Percentiles rank a stretch among this genome's conserved stretches.
phyloP scores from a whole-genome alignment of 139 green algal species.

The Picochlorum costavermella region DNA sequence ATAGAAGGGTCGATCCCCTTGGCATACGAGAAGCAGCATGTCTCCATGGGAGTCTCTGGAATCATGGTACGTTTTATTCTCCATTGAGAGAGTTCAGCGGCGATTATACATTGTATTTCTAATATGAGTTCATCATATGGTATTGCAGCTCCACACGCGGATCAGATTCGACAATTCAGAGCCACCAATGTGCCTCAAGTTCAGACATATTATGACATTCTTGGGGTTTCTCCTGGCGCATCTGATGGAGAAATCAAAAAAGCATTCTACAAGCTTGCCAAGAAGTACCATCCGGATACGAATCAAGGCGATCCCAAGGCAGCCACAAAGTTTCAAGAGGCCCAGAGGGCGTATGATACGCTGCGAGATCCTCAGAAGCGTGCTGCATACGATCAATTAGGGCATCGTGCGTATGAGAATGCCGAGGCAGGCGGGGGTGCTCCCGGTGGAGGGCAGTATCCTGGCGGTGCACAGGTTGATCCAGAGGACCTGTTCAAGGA shows the following conservation, averaged over 20 bases:
- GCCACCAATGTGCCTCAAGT: background rate
- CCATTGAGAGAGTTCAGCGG: no score
- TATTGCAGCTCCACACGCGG: background rate
- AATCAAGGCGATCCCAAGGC: slow-evolving; percentile 79
- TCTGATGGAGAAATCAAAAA: slow-evolving; percentile 84
- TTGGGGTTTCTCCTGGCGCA: slow-evolving; percentile 51
- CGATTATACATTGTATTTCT: background rate
- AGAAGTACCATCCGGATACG: slow-evolving; percentile 87
- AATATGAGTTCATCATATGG: background rate
- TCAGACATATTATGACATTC: slow-evolving; percentile 63
- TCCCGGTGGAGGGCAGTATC: slow-evolving; percentile 16
- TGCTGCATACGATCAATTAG: slow-evolving; percentile 59
- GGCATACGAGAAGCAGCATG: no score
- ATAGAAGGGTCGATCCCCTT: no score
- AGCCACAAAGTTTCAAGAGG: slow-evolving; percentile 74
- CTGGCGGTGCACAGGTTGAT: slow-evolving; percentile 29
- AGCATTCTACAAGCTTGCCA: slow-evolving; percentile 81
- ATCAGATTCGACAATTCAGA: slow-evolving; percentile 1
- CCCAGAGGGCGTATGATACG: slow-evolving; percentile 81
- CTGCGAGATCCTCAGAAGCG: slow-evolving; percentile 77
- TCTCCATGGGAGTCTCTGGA: no score
- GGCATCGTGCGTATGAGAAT: slow-evolving; percentile 27
- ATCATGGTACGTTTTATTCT: no score
- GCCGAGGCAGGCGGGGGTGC: slow-evolving; percentile 12
- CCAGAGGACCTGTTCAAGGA: slow-evolving; percentile 32